A percentile compares a stretch with the other conserved stretches of the same genome.
These are phyloP conservation scores for Quercus rubra DNA, from an alignment of 306 rosid species.

Conservation along the genomic window DNA sequence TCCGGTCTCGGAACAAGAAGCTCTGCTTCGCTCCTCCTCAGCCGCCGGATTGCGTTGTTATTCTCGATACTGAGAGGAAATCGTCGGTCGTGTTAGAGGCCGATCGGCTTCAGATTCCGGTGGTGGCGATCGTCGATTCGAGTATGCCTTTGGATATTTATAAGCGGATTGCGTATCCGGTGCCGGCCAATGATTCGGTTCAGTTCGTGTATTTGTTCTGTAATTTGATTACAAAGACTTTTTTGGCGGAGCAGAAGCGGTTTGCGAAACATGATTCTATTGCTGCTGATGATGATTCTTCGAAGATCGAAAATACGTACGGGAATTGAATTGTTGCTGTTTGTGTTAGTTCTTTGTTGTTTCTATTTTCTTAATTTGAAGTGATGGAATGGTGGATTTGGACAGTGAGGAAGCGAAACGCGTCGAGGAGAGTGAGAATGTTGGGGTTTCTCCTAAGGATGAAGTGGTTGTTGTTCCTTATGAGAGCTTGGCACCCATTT, in stretches of 20 bases:
- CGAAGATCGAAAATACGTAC: conserved; percentile 30
- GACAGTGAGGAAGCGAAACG: conserved; percentile 34
- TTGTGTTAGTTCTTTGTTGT: neutral
- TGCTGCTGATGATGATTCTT: conserved; percentile 1
- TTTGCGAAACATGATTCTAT: conserved; percentile 1
- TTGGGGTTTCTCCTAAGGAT: conserved; percentile 19
- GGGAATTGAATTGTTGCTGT: neutral
- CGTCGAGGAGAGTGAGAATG: conserved; percentile 29
- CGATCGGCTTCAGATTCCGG: conserved; percentile 56
- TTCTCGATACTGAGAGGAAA: conserved; percentile 60
- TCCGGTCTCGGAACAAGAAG: conserved; percentile 69
- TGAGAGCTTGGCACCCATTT: conserved; percentile 35
- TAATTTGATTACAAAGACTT: conserved; percentile 74
- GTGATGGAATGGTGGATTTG: neutral
- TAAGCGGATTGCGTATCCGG: conserved; percentile 61
- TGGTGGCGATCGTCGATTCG: conserved; percentile 76
- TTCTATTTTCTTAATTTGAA: neutral
- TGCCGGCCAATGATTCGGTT: conserved; percentile 70
- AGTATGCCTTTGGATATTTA: conserved; percentile 49
- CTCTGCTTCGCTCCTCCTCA: conserved; percentile 64
- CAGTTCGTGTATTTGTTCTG: conserved; percentile 72
- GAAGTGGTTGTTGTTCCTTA: conserved; percentile 51
- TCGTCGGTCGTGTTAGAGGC: conserved; percentile 70
- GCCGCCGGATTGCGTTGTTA: conserved; percentile 73
- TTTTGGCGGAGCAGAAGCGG: conserved; percentile 40